Conservation (phyloP, 805 yeast genomes). For the Cyberlindnera veronae region DNA sequence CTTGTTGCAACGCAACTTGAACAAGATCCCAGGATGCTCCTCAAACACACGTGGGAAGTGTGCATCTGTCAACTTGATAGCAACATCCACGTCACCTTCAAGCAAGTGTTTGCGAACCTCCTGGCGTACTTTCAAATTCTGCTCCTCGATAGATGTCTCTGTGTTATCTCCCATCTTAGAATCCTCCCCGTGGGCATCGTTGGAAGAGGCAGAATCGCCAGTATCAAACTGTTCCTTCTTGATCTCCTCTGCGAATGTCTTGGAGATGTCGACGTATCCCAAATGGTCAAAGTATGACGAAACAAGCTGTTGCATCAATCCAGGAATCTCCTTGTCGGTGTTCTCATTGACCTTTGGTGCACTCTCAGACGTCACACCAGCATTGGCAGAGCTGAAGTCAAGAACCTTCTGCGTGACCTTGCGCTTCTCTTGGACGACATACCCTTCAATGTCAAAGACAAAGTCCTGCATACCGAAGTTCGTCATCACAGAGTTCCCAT, state of each 20-base stretch:
- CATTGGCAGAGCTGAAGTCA: constrained; percentile 7
- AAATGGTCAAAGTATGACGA: constrained; percentile 52
- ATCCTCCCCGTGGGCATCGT: constrained; percentile 6
- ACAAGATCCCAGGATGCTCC: constrained; percentile 31
- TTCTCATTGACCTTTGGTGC: constrained; percentile 8
- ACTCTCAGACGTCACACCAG: constrained; percentile 2
- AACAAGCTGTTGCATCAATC: constrained; percentile 34
- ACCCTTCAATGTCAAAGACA: constrained; percentile 55
- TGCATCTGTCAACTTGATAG: constrained; percentile 15
- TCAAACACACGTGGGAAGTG: constrained; percentile 39
- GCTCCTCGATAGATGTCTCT: constrained; percentile 29
- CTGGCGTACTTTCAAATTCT: constrained; percentile 40
- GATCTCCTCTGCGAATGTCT: constrained; percentile 48
- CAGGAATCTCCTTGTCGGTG: constrained; percentile 23
- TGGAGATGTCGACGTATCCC: constrained; percentile 53
- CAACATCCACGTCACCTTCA: constrained; percentile 37
- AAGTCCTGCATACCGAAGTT: constrained; percentile 52
- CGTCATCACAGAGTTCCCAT: constrained; percentile 32
- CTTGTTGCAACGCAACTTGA: constrained; percentile 42
- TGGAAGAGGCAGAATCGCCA: not conserved
- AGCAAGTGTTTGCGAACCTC: constrained; percentile 40
- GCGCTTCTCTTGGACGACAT: constrained; percentile 44
- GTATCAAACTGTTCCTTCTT: constrained; percentile 23
- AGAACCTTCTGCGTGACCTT: constrained; percentile 27
- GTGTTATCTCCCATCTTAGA: constrained; percentile 10